Evolutionary conservation across 1,284 basidiomycete species (phyloP).

Genomic region (Gymnopus androsaceus): DNA sequence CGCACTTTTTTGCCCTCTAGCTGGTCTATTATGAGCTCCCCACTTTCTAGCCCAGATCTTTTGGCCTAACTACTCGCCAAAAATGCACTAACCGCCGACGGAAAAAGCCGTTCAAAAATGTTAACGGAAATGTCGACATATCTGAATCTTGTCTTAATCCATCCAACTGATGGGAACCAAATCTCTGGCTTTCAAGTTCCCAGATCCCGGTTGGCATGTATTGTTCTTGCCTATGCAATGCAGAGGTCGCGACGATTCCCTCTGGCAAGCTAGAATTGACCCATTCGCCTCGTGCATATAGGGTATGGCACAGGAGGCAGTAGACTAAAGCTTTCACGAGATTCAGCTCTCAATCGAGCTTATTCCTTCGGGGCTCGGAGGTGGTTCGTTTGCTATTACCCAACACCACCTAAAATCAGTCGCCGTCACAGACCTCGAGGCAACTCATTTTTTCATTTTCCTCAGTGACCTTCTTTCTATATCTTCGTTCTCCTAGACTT

Average conservation of each 20-base stretch:
- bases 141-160: no score
- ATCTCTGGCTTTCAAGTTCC: not conserved
- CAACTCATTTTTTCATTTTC: not conserved
- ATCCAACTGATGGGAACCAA: not conserved
- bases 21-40: no score
- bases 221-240: not conserved
- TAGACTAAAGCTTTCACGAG: constrained; percentile 6
- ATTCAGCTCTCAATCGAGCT: not conserved
- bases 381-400: constrained; percentile 5
- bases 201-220: not conserved
- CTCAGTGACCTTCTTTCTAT: not conserved
- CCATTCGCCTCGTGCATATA: not conserved
- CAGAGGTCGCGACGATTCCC: no score
- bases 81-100: not conserved
- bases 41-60: not conserved
- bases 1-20: no score
- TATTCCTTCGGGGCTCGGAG: not conserved
- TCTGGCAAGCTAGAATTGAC: no score
- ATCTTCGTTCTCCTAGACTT: not conserved
- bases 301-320: not conserved
- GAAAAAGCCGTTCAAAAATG: constrained; percentile 1
- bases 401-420: constrained; percentile 1
- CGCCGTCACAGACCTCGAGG: constrained; percentile 2
- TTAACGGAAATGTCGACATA: constrained; percentile 3
- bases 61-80: not conserved